Conservation (phyloP, 2,329 filamentous ascomycete genomes). For the Fusarium algeriense region DNA sequence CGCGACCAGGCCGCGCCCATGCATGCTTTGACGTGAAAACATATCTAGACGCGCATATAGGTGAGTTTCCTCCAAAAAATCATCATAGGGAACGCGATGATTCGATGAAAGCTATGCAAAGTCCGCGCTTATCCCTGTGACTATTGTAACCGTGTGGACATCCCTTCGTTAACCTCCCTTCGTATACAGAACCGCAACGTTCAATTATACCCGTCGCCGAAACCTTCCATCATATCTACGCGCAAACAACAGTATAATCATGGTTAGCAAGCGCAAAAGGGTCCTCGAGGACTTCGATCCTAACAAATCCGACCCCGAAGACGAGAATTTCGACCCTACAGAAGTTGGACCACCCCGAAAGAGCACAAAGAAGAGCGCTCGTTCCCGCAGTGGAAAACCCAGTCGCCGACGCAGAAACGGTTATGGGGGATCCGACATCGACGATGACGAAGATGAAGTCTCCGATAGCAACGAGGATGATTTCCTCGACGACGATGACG, state of each 20-base stretch:
- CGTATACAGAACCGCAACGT: constrained; percentile 27
- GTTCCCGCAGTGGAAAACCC: constrained; percentile 52
- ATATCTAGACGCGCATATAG: constrained; percentile 40
- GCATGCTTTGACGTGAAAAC: constrained; percentile 44
- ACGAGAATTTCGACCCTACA: constrained; percentile 73
- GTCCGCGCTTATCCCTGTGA: neutral
- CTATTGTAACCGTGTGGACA: constrained; percentile 9
- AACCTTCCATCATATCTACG: constrained; percentile 6
- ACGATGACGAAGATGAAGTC: constrained; percentile 67
- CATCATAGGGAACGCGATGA: neutral
- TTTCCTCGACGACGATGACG: constrained; percentile 62
- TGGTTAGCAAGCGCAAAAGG: constrained; percentile 67
- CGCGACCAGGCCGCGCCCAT: constrained; percentile 45
- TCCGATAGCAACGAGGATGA: constrained; percentile 66
- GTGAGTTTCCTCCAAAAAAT: constrained; percentile 32
- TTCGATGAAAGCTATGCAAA: constrained; percentile 1
- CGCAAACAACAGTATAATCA: constrained; percentile 22
- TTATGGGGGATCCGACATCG: constrained; percentile 73
- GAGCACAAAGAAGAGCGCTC: constrained; percentile 57
- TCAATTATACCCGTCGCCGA: constrained; percentile 24
- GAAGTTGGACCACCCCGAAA: constrained; percentile 58
- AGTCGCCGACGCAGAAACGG: constrained; percentile 54
- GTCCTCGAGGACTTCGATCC: constrained; percentile 72
- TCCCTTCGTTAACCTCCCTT: constrained; percentile 36
- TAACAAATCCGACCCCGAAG: constrained; percentile 74